phyloP scores from a whole-genome alignment of 768 basidiomycete species.

The Lanmaoa pseudosensibilis region DNA sequence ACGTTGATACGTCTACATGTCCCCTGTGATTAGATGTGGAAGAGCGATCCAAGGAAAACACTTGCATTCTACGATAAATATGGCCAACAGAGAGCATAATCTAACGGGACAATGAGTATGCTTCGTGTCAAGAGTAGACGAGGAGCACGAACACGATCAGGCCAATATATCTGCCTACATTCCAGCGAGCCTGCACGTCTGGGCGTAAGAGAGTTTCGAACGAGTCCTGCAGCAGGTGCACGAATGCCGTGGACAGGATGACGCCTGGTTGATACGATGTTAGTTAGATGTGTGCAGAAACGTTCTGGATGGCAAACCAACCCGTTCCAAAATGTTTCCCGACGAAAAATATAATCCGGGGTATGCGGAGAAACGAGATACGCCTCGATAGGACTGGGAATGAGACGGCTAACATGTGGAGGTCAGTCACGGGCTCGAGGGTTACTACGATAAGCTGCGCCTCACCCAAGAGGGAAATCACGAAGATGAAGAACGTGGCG shows the following conservation, averaged over 20 bases:
- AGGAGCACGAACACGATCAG: slow-evolving; percentile 66
- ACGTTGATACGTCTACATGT: slow-evolving; percentile 65
- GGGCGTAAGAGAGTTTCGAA: slow-evolving; percentile 58
- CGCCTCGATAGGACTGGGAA: slow-evolving; percentile 68
- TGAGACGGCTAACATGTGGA: slow-evolving; percentile 52
- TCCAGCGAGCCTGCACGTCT: slow-evolving; percentile 45
- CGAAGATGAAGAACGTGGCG: slow-evolving; percentile 46
- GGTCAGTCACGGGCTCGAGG: neutral
- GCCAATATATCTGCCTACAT: slow-evolving; percentile 61
- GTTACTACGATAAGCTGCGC: slow-evolving; percentile 8
- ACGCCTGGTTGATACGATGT: slow-evolving; percentile 47
- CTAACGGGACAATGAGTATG: slow-evolving; percentile 36
- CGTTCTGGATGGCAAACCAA: slow-evolving; percentile 16
- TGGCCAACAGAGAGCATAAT: slow-evolving; percentile 60
- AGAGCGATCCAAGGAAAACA: slow-evolving; percentile 2
- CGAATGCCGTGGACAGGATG: slow-evolving; percentile 80
- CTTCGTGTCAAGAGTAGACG: neutral
- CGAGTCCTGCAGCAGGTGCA: slow-evolving; percentile 76
- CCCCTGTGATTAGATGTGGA: neutral
- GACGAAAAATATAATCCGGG: slow-evolving; percentile 72
- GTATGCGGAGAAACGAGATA: slow-evolving; percentile 55
- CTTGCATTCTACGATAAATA: slow-evolving; percentile 82
- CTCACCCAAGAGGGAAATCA: slow-evolving; percentile 65
- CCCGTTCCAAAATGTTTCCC: slow-evolving; percentile 87
- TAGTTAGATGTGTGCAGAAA: neutral